Base-by-base conservation (phyloP, 768 basidiomycete genomes). In the Cystofilobasidium capitatum region DNA sequence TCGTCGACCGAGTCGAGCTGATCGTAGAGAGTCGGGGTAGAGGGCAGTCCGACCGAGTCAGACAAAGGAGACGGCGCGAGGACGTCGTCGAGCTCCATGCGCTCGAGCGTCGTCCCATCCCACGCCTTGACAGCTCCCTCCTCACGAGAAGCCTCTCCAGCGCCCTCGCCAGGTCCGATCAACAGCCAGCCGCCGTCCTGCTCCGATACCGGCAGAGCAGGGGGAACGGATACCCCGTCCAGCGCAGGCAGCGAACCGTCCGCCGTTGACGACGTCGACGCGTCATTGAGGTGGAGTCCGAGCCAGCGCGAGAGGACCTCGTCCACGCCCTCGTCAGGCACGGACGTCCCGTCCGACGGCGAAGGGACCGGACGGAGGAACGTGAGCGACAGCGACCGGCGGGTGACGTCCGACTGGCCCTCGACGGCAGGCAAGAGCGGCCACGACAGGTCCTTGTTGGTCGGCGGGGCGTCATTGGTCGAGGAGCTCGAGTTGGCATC, bases 331-430 rank as follows among this genome's bases (percentile, higher is more conserved):
- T 64, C 68, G 22, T 61, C 35, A 20, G 31, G 24, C 6, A 12
- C 22, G 17, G 24, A 58, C 54, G 58, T 20, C 33, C 24, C 24
- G 12, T 57, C 55, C 0, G 68, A 62, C 3, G 51, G 40, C 20
- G 62, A 59, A 1, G 68, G 68, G 26, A 64, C 55, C 20, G 68
- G 62, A n/a, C 68, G 68, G 33, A 69, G 62, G 22, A 69, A 49
- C 20, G 68, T 69, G 37, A 69, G 59, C 26, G 68, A 63, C 45
- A 69, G 59, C n/a, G 68, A 69, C 35, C 58, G 58, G 12, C 66
- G 59, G 26, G 39, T 17, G 9, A 3, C 33, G 22, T 26, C 24
- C 7, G 39, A 26, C 10, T 42, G n/a, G 36, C 40, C 20, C 39
- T 42, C 39, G 14, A 42, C 40, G 16, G 57, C 40, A 31, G 65